Evolutionary conservation across 2,329 filamentous ascomycete genomes (phyloP).

Genomic region (Calycina marina): DNA sequence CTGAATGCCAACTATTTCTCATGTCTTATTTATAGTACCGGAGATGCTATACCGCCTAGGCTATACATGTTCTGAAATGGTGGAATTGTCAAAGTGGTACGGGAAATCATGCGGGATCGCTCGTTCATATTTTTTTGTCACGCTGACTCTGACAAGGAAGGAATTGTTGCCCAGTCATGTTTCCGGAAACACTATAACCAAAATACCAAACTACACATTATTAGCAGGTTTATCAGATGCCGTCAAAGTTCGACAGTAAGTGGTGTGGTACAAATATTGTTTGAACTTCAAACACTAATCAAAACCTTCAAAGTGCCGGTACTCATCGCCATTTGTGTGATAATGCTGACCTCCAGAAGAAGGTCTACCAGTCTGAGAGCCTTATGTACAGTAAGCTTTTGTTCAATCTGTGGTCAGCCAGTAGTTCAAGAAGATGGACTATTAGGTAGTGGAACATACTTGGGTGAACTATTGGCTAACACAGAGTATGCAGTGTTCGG

Average conservation of each 20-base stretch:
- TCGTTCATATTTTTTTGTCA: too few species aligned
- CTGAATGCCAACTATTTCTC: too few species aligned
- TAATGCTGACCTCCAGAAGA: constrained; percentile 15
- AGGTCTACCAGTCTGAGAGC: constrained; percentile 16
- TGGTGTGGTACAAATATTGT: too few species aligned
- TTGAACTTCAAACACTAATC: too few species aligned
- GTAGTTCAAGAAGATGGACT: too few species aligned
- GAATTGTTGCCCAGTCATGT: constrained; percentile 10
- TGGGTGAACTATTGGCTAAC: too few species aligned
- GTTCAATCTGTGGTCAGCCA: too few species aligned
- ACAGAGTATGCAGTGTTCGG: constrained; percentile 14
- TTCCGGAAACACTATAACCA: constrained; percentile 12
- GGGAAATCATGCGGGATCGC: too few species aligned
- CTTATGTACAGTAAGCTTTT: constrained; percentile 14
- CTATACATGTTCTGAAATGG: constrained; percentile 19
- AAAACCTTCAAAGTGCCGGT: constrained; percentile 19
- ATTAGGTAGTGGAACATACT: too few species aligned
- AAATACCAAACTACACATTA: constrained; percentile 10
- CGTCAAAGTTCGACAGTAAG: constrained; percentile 9
- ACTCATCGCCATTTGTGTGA: constrained; percentile 20
- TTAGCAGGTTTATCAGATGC: constrained; percentile 14
- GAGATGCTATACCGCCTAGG: constrained; percentile 11
- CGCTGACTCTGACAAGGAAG: too few species aligned
- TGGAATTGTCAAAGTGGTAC: constrained; percentile 21
- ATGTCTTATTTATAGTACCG: constrained; percentile 12